Evolutionary conservation across 179 eudicot genomes (phyloP), one percentile per base, ranked within the genome.

Genomic region (Amaranthus tricolor): DNA sequence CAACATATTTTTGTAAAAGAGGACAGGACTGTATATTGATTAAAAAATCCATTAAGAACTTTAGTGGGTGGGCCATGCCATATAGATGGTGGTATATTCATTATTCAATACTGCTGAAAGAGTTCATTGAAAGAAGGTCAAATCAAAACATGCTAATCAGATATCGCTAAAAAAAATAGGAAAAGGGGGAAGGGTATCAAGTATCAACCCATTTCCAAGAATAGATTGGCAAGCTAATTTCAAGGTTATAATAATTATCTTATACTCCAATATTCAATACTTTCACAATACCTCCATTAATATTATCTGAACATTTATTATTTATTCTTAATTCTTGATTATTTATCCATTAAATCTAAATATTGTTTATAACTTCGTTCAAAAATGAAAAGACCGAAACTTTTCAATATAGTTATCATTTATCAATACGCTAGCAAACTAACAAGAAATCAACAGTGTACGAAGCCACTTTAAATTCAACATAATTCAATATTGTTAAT

Each of bases 21-120:
- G 78, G 80, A 67, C 76, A 73, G 75, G 84, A 70, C 75, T n/a
- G 74, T 78, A 74, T 77, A 63, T 77, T 74, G 81, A 77, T 45
- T 62, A 70, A 57, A 77, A 69, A 73, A 70, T 21, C 76, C 81
- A 74, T 78, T 74, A 78, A 64, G 62, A 51, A 21, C 55, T 74
- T 56, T 53, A 69, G 59, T 81, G 73, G 61, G 81, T 74, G 76
- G 80, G 80, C 70, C 66, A 40, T 48, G 43, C 63, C 75, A 73
- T 80, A 52, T 62, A 67, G 76, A 64, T 69, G 74, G 71, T 74
- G 78, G 75, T 68, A 81, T 78, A 68, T 73, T 77, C 76, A 62
- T 62, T 63, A 59, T 70, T 77, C 68, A 62, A 69, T 51, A 47
- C 40, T 24, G 11, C 11, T 16, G 40, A 4, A 31, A 31, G 40